Conservation (phyloP, 495 filamentous ascomycete species). For the Tuber umbilicatum region DNA sequence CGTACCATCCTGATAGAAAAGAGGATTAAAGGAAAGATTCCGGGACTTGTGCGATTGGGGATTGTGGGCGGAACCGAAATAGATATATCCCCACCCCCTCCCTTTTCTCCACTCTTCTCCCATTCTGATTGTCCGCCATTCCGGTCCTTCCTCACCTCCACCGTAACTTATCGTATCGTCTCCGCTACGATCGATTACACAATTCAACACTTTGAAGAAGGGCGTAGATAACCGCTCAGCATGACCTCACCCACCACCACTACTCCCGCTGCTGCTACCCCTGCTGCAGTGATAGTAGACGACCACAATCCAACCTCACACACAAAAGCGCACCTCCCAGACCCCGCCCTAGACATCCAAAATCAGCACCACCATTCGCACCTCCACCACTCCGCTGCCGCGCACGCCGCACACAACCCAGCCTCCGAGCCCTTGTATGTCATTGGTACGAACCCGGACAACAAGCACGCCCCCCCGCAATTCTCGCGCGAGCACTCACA, state of each 20-base stretch:
- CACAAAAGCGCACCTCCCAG: constrained; percentile 20
- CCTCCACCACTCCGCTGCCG: constrained; percentile 47
- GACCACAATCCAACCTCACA: not conserved
- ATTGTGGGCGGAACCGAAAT: not conserved
- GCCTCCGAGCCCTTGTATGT: constrained; percentile 50
- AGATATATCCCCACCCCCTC: not conserved
- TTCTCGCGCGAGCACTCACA: constrained; percentile 19
- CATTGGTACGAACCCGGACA: constrained; percentile 39
- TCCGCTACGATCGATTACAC: not conserved
- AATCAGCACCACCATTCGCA: constrained; percentile 52
- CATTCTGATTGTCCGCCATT: not conserved
- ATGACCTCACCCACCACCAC: not conserved
- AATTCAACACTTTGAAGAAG: not conserved
- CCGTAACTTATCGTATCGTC: not conserved
- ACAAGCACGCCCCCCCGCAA: constrained; percentile 8
- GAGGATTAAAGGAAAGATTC: not conserved
- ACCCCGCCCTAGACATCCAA: constrained; percentile 46
- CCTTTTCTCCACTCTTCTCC: not conserved
- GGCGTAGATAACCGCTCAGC: not conserved
- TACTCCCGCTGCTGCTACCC: not conserved
- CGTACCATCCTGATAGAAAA: not conserved
- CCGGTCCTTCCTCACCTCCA: not conserved
- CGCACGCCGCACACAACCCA: constrained; percentile 46
- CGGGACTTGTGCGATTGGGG: not conserved
- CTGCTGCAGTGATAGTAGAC: not conserved